These are phyloP conservation scores for Acanthamoeba castellanii DNA, from an alignment of 208 protist species.

Conservation along the genomic window DNA sequence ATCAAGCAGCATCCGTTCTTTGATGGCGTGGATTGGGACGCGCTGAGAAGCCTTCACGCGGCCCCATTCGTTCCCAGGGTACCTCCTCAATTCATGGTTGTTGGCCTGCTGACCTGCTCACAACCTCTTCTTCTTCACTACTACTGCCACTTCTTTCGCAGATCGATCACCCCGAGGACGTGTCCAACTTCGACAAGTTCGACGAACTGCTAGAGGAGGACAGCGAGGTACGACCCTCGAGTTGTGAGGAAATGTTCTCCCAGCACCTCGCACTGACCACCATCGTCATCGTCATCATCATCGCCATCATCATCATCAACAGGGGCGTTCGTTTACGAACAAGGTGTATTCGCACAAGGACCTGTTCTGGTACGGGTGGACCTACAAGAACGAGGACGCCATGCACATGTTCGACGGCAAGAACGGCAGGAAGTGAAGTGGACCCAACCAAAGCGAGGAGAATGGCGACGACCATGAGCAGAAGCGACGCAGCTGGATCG, in stretches of 20 bases:
- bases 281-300: too few species aligned
- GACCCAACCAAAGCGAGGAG: background rate
- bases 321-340: slow-evolving; percentile 53
- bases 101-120: background rate
- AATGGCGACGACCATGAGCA: background rate
- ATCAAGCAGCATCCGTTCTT: slow-evolving; percentile 90
- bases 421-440: background rate
- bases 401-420: slow-evolving; percentile 55
- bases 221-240: background rate
- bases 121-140: background rate
- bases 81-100: background rate
- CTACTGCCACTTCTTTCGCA: background rate
- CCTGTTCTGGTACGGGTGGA: slow-evolving; percentile 67
- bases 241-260: background rate
- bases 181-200: slow-evolving; percentile 74
- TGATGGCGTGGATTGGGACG: slow-evolving; percentile 87
- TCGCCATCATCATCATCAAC: background rate
- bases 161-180: slow-evolving; percentile 60
- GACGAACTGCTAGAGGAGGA: slow-evolving; percentile 22
- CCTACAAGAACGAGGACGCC: slow-evolving; percentile 68
- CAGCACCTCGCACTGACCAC: too few species aligned
- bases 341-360: slow-evolving; percentile 70
- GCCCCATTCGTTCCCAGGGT: slow-evolving; percentile 88
- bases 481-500: background rate
- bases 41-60: slow-evolving; percentile 75